Conservation (phyloP, 1,284 basidiomycete genomes). For the Jaminaea rosea region DNA sequence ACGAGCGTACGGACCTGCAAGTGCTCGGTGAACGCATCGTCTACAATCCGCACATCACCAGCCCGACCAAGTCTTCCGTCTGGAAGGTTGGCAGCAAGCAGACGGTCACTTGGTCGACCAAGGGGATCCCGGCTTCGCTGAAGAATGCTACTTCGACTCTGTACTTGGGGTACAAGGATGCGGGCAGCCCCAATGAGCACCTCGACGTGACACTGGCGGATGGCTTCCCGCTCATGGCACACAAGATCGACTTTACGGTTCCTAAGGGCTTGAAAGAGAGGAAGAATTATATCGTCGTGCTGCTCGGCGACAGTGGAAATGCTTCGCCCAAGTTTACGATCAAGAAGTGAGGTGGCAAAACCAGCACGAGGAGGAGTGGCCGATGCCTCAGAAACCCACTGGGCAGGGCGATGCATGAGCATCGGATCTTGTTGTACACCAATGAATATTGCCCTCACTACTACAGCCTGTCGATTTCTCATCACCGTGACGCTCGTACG, state of each 20-base stretch:
- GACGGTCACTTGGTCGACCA: conserved; percentile 14
- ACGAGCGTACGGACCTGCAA: neutral
- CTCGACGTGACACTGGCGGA: conserved; percentile 17
- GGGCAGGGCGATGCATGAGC: no score
- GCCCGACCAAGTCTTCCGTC: conserved; percentile 7
- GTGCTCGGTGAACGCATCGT: conserved; percentile 7
- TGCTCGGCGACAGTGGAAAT: conserved; percentile 28
- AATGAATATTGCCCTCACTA: no score
- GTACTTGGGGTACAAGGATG: conserved; percentile 16
- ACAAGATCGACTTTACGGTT: conserved; percentile 12
- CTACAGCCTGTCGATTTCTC: no score
- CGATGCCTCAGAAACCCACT: no score
- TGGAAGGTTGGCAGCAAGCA: conserved; percentile 15
- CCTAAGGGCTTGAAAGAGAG: conserved; percentile 12
- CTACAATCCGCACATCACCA: conserved; percentile 18
- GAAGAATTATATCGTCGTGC: conserved; percentile 24
- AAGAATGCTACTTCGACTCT: conserved; percentile 8
- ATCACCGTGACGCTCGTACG: no score
- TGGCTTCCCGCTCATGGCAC: conserved; percentile 11
- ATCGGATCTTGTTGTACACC: no score
- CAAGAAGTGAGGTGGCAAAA: no score
- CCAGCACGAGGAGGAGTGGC: no score
- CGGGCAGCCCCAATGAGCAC: neutral
- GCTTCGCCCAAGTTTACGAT: conserved; percentile 21
- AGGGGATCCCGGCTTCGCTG: conserved; percentile 7